phyloP scores from a whole-genome alignment of 2,329 filamentous ascomycete species.

The Fusarium sp. region DNA sequence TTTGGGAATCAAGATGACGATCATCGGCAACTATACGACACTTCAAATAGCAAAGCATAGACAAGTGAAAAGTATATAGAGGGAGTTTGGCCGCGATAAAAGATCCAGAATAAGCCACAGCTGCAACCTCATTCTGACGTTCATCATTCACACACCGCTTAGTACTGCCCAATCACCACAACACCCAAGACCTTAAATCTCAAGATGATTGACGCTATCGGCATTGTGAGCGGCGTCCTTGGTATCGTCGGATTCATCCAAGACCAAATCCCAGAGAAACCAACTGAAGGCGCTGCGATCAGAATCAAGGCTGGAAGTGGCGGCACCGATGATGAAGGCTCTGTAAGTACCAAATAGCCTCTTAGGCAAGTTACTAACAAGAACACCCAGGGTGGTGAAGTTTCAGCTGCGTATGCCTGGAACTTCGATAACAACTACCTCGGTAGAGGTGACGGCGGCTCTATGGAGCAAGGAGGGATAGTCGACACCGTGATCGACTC shows the following conservation, averaged over 20 bases:
- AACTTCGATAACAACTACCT: not conserved
- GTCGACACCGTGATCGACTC: not conserved
- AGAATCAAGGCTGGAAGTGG: not conserved
- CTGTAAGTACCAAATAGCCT: not conserved
- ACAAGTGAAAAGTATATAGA: too few relatives aligned
- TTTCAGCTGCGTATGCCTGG: not conserved
- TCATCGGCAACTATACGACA: too few relatives aligned
- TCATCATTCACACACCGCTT: too few relatives aligned
- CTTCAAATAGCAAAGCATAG: too few relatives aligned
- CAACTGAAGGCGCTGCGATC: not conserved
- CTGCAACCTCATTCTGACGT: too few relatives aligned
- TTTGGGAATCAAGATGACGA: too few relatives aligned
- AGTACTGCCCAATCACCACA: too few relatives aligned
- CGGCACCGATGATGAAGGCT: not conserved
- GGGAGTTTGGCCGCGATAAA: too few relatives aligned
- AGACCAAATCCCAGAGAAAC: rapidly evolving
- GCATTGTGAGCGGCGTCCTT: not conserved
- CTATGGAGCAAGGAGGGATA: not conserved
- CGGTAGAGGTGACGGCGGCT: not conserved
- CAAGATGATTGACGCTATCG: not conserved
- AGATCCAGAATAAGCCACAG: too few relatives aligned
- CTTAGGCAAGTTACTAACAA: not conserved
- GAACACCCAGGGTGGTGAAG: not conserved
- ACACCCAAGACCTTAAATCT: rapidly evolving
- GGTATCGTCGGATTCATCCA: not conserved